These are phyloP conservation scores for Cafeteria roenbergensis DNA, from an alignment of 108 stramenopile species.

Conservation along the genomic window DNA sequence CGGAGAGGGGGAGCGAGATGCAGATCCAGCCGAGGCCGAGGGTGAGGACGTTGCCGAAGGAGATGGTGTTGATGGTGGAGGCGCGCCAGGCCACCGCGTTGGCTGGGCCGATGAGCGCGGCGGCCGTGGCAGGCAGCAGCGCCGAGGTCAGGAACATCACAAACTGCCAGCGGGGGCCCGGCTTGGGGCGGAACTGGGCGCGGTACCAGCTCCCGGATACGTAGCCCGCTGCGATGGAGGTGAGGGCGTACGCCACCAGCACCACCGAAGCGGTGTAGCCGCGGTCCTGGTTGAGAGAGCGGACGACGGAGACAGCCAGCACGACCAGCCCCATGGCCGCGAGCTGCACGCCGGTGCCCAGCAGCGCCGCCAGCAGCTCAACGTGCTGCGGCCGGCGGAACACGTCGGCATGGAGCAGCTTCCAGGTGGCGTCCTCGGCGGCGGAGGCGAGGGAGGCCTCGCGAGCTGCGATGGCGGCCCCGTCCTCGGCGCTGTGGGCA, in stretches of 20 bases:
- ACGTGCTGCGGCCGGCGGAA: constrained; percentile 71
- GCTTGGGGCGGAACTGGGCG: constrained; percentile 47
- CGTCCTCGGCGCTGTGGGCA: constrained; percentile 46
- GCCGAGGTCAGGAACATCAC: constrained; percentile 75
- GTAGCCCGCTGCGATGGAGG: constrained; percentile 75
- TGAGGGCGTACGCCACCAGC: constrained; percentile 68
- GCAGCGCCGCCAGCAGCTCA: constrained; percentile 69
- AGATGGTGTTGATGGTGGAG: constrained; percentile 75
- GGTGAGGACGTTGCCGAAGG: constrained; percentile 70
- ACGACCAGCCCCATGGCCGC: constrained; percentile 75
- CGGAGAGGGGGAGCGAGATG: constrained; percentile 76
- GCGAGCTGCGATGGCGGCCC: constrained; percentile 45
- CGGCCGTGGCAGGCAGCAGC: constrained; percentile 60
- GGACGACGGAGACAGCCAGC: constrained; percentile 77
- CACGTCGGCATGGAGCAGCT: constrained; percentile 96
- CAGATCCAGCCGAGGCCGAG: constrained; percentile 78
- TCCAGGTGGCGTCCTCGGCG: constrained; percentile 85
- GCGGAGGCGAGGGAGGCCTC: constrained; percentile 21
- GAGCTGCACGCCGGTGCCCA: constrained; percentile 86
- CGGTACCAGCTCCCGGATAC: constrained; percentile 73
- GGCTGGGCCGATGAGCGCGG: too few relatives aligned
- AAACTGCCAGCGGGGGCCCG: constrained; percentile 17
- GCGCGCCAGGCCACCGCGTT: constrained; percentile 66
- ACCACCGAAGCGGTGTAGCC: constrained; percentile 76
- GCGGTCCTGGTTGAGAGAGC: constrained; percentile 82